A percentile compares a stretch with the other conserved stretches of the same genome.
These are phyloP conservation scores for Trifolium dubium DNA, from an alignment of 306 rosid genomes.

Conservation along the genomic window DNA sequence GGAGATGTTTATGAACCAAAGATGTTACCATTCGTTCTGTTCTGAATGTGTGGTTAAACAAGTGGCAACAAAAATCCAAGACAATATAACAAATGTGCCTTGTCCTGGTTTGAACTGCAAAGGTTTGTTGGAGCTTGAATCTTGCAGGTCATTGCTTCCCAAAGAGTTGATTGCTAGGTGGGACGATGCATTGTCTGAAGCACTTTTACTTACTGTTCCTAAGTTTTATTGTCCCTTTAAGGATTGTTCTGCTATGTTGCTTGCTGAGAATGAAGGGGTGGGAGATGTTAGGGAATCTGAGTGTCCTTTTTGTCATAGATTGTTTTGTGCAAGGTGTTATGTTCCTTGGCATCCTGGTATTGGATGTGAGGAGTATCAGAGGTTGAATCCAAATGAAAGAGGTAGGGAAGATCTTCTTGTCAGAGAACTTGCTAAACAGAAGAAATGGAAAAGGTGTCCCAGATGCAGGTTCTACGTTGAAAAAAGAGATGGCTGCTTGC, in stretches of 20 bases:
- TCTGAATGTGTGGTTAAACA: constrained; percentile 55
- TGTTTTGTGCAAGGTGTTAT: constrained; percentile 63
- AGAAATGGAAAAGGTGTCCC: constrained; percentile 66
- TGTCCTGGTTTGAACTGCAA: constrained; percentile 62
- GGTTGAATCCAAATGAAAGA: constrained; percentile 44
- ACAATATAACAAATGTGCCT: constrained; percentile 42
- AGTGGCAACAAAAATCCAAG: constrained; percentile 57
- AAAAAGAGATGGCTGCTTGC: constrained; percentile 50
- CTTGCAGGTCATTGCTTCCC: constrained; percentile 51
- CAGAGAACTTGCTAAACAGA: constrained; percentile 46
- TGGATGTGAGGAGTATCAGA: constrained; percentile 52
- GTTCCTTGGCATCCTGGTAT: constrained; percentile 69
- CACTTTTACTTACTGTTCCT: constrained; percentile 29
- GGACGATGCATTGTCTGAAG: constrained; percentile 52
- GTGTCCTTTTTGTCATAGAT: constrained; percentile 65
- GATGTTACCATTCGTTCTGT: constrained; percentile 61
- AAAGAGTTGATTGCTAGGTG: constrained; percentile 49
- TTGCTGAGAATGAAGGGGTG: constrained; percentile 30
- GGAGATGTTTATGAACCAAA: constrained; percentile 46
- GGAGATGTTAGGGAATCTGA: constrained; percentile 38
- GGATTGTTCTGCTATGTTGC: constrained; percentile 63
- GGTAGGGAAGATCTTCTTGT: constrained; percentile 53
- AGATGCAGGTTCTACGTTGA: constrained; percentile 56
- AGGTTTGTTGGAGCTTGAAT: constrained; percentile 48
- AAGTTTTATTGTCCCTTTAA: constrained; percentile 62